Evolutionary conservation across 192 early-diverging fungal species (phyloP).

Genomic region (Backusella parvicylindrica): DNA sequence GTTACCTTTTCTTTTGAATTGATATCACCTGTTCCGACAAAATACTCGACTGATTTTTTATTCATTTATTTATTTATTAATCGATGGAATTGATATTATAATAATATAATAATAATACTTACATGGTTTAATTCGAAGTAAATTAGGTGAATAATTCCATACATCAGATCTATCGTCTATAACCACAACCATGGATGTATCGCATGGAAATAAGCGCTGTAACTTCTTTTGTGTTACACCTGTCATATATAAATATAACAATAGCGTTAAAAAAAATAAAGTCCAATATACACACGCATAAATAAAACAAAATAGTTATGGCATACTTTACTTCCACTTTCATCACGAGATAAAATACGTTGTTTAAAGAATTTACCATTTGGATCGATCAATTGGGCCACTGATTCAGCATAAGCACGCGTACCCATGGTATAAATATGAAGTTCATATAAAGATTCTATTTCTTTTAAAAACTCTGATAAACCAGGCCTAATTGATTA

Average conservation of each 20-base stretch:
- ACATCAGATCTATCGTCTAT: slow-evolving; percentile 96
- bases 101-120: slow-evolving; percentile 25
- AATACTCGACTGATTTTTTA: slow-evolving; percentile 75
- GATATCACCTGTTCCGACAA: slow-evolving; percentile 93
- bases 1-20: slow-evolving; percentile 50
- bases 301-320: background rate
- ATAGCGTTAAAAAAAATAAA: background rate
- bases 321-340: slow-evolving; percentile 72
- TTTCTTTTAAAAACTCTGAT: slow-evolving; percentile 67
- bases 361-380: slow-evolving; percentile 73
- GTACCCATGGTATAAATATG: slow-evolving; percentile 99
- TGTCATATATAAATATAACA: slow-evolving; percentile 17
- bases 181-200: slow-evolving; percentile 94
- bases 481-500: slow-evolving; percentile 67
- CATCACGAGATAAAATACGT: slow-evolving; percentile 90
- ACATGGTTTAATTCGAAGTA: slow-evolving; percentile 90
- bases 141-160: slow-evolving; percentile 87
- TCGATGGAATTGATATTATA: too few relatives aligned
- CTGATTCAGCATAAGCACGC: slow-evolving; percentile 84
- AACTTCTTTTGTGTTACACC: slow-evolving; percentile 77
- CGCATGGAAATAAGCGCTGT: slow-evolving; percentile 85
- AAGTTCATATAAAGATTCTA: slow-evolving; percentile 79
- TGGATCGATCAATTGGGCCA: slow-evolving; percentile 87
- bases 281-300: background rate
- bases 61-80: background rate